These are phyloP conservation scores for Penicillium sp. DNA, from an alignment of 2,329 filamentous ascomycete genomes.

Conservation along the genomic window DNA sequence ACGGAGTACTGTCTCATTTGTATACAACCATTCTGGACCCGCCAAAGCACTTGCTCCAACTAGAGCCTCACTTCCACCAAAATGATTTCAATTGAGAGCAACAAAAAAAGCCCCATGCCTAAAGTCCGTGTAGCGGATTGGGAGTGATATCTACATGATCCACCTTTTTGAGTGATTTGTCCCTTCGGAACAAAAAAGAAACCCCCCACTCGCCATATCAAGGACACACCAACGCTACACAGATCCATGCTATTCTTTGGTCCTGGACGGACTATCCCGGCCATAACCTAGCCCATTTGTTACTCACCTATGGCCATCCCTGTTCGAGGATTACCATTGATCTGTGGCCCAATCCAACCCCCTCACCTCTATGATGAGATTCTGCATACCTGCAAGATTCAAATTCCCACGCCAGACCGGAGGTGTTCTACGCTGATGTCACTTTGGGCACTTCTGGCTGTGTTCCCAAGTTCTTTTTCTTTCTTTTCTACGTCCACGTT, in stretches of 20 bases:
- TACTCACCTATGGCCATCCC: slow-evolving; percentile 20
- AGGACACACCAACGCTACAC: slow-evolving; percentile 20
- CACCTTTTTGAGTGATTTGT: slow-evolving; percentile 12
- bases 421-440: slow-evolving; percentile 12
- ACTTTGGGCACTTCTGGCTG: slow-evolving; percentile 18
- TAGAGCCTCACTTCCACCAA: not conserved
- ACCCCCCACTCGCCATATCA: slow-evolving; percentile 11
- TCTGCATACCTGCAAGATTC: slow-evolving; percentile 11
- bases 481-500: slow-evolving; percentile 18
- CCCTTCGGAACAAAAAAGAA: slow-evolving; percentile 19
- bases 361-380: slow-evolving; percentile 4
- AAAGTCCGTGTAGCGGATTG: slow-evolving; percentile 10
- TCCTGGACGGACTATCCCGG: slow-evolving; percentile 22
- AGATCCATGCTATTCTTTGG: slow-evolving; percentile 20
- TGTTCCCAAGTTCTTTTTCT: slow-evolving; percentile 13
- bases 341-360: slow-evolving; percentile 10
- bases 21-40: not conserved
- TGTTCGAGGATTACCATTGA: slow-evolving; percentile 18
- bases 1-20: not conserved
- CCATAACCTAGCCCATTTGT: slow-evolving; percentile 17
- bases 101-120: slow-evolving; percentile 8
- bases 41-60: not conserved
- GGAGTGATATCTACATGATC: slow-evolving; percentile 9
- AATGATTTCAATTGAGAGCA: not conserved
- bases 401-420: slow-evolving; percentile 13